phyloP scores from a whole-genome alignment of 2,329 filamentous ascomycete genomes.

The Aureobasidium sp. region DNA sequence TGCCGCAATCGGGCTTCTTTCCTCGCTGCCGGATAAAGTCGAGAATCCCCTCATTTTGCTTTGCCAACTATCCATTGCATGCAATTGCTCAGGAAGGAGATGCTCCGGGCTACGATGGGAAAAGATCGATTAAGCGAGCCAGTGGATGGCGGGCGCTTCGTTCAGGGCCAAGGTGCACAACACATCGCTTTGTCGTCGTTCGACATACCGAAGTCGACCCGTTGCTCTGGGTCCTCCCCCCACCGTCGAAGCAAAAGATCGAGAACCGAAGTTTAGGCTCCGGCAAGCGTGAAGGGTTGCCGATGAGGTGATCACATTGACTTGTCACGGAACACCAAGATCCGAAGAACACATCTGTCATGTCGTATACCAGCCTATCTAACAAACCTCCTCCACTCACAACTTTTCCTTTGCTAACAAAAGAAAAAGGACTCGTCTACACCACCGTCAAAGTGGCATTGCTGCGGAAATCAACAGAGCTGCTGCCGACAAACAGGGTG shows the following conservation, averaged over 20 bases:
- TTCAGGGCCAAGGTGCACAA: no score
- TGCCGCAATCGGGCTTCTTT: not conserved
- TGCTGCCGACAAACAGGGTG: slow-evolving; percentile 52
- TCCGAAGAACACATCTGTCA: no score
- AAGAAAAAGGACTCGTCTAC: no score
- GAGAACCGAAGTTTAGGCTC: not conserved
- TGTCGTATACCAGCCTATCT: no score
- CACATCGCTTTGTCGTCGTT: no score
- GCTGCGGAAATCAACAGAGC: slow-evolving; percentile 49
- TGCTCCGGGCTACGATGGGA: not conserved
- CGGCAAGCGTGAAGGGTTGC: not conserved
- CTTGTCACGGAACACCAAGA: no score
- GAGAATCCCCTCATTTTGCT: not conserved
- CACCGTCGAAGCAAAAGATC: not conserved
- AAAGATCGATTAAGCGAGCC: not conserved
- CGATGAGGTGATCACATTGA: not conserved
- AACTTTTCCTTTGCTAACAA: not conserved
- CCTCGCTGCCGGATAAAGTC: not conserved
- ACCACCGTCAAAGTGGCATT: slow-evolving; percentile 51
- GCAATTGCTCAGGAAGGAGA: not conserved
- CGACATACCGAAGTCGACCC: not conserved
- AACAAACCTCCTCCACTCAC: no score
- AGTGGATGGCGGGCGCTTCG: not conserved
- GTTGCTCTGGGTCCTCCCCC: not conserved
- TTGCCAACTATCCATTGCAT: not conserved